Base-by-base conservation (phyloP, 2,329 filamentous ascomycete species). In the Grosmannia serpens region DNA sequence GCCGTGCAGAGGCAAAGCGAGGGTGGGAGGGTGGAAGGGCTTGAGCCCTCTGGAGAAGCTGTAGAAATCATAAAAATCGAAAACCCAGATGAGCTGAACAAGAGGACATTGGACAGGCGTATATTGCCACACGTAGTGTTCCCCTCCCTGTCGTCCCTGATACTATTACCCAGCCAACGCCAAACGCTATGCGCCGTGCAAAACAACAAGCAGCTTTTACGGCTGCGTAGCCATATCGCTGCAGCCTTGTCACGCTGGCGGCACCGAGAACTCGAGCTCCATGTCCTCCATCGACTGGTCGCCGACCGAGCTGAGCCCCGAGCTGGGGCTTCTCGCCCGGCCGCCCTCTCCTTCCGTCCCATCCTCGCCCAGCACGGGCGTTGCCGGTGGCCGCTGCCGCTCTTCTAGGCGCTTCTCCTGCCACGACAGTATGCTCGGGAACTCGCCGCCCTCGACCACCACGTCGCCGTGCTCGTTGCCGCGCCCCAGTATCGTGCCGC, bases 401-500 rank as follows among this genome's bases (percentile, higher is more conserved):
- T 67, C 64, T 41, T 69, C 67, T 22, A 57, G 58, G 22, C 62
- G 62, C 62, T 70, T 73, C 35, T 74, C 72, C 56, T 72, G 73
- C 88, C 88, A 92, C 59, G 85, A 83, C 52, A 80, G 75, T 52
- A 92, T 79, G 60, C 80, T 88, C 55, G 83, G 80, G 8, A 80
- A 79, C 38, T 82, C 77, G 24, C 89, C 89, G 50, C 91, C 91
- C 69, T 95, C 91, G 56, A 95, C 86, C 56, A 85, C 77, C 31
- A 96, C 75, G 9, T 86, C 81, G 66, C 83, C 83, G 59, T 85
- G 81, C 64, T 95, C 89, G 54, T 60, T 62, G 51, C 79, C 77
- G 63, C 85, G 85, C 4, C 92, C 92, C 13, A 97, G 77, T 0
- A 94, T 81, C 0, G 92, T 96, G 33, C 89, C 90, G 64, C 87